Evolutionary conservation across 2,329 filamentous ascomycete genomes (phyloP).

Genomic region (Phaeosphaeriaceae sp.): DNA sequence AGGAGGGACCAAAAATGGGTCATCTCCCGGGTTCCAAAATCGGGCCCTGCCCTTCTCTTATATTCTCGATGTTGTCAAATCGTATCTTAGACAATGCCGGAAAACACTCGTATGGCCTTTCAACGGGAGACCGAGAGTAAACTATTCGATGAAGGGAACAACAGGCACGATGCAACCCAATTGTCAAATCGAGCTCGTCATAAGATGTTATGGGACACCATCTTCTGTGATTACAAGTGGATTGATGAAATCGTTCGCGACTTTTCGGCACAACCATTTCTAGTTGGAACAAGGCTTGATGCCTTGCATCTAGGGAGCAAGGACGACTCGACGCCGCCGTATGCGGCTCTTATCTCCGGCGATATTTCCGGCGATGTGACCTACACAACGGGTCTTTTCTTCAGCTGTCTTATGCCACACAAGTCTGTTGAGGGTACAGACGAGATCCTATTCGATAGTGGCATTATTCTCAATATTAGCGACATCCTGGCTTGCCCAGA

Average conservation of each 20-base stretch:
- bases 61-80: constrained; percentile 15
- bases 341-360: constrained; percentile 7
- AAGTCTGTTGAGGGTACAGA: constrained; percentile 3
- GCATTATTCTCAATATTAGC: constrained; percentile 1
- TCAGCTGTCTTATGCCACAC: constrained; percentile 4
- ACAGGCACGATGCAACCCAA: constrained; percentile 4
- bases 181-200: constrained; percentile 4
- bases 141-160: background rate
- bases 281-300: constrained; percentile 5
- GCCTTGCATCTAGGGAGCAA: constrained; percentile 6
- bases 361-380: constrained; percentile 5
- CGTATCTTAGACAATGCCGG: constrained; percentile 9
- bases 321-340: constrained; percentile 4
- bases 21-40: constrained; percentile 12
- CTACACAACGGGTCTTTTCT: constrained; percentile 6
- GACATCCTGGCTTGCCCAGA: constrained; percentile 5
- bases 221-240: constrained; percentile 7
- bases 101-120: constrained; percentile 12
- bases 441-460: constrained; percentile 1
- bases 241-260: constrained; percentile 5
- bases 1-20: constrained; percentile 17
- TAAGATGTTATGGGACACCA: constrained; percentile 6
- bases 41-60: constrained; percentile 11
- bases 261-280: constrained; percentile 4
- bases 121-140: constrained; percentile 5